Conservation (phyloP, 306 rosid genomes). For the Trichosanthes truncata region DNA sequence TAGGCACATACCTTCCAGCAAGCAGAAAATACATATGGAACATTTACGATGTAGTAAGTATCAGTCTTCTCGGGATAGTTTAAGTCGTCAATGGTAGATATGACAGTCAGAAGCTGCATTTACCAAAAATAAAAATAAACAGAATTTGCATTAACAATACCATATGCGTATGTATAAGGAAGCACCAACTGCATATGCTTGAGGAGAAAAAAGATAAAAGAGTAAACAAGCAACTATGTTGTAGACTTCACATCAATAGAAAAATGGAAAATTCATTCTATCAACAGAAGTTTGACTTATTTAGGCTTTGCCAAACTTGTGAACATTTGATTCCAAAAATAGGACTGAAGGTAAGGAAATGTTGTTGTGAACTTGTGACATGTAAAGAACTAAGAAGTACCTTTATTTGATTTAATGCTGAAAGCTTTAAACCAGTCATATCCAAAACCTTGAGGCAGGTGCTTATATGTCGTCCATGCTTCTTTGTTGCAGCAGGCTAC, state of each 20-base stretch:
- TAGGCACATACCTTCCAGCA: slow-evolving; percentile 87
- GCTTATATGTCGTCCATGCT: slow-evolving; percentile 60
- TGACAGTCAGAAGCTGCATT: slow-evolving; percentile 79
- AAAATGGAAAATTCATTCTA: not conserved
- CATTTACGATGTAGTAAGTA: slow-evolving; percentile 76
- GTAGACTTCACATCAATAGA: not conserved
- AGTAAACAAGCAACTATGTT: not conserved
- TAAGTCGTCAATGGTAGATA: slow-evolving; percentile 85
- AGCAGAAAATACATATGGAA: slow-evolving; percentile 83
- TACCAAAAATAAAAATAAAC: slow-evolving; percentile 11
- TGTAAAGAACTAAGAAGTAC: slow-evolving; percentile 20
- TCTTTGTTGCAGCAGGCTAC: slow-evolving; percentile 69
- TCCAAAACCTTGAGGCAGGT: slow-evolving; percentile 84
- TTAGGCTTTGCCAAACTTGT: not conserved
- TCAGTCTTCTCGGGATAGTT: slow-evolving; percentile 98
- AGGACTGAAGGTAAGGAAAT: not conserved
- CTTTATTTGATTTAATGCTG: slow-evolving; percentile 82
- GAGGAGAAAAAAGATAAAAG: not conserved
- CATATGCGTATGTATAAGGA: not conserved
- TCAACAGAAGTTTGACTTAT: not conserved
- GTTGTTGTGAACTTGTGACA: not conserved
- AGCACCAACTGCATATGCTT: not conserved
- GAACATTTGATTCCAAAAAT: not conserved
- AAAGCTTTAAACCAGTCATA: slow-evolving; percentile 87
- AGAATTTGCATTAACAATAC: not conserved